These are phyloP conservation scores for Chytridium lagenaria DNA, from an alignment of 371 early-diverging fungal species.

Conservation along the genomic window DNA sequence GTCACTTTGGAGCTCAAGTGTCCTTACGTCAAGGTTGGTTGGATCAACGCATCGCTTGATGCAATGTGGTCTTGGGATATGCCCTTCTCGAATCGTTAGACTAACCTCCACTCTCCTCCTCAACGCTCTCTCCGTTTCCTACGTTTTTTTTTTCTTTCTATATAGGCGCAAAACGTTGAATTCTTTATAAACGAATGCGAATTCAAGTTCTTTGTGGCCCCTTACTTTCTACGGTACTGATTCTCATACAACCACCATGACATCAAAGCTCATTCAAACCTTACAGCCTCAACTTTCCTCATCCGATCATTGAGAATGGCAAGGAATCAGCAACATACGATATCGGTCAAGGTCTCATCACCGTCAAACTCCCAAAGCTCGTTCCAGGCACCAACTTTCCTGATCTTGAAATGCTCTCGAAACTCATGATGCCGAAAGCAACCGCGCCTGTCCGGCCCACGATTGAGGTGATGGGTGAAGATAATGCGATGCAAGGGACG, in stretches of 20 bases:
- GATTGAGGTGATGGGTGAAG: conserved; percentile 68
- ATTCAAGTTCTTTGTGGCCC: conserved; percentile 79
- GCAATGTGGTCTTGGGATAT: too few species aligned
- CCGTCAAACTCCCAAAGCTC: conserved; percentile 77
- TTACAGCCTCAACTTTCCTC: conserved; percentile 80
- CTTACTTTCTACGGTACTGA: conserved; percentile 81
- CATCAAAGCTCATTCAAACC: too few species aligned
- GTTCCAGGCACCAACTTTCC: conserved; percentile 78
- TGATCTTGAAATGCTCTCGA: conserved; percentile 88
- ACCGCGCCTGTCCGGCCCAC: conserved; percentile 20
- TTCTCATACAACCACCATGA: neutral
- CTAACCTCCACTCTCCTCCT: neutral
- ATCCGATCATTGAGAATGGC: conserved; percentile 85
- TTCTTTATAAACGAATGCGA: conserved; percentile 74
- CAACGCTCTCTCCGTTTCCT: too few species aligned
- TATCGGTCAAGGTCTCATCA: conserved; percentile 76
- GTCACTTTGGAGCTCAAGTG: conserved; percentile 78
- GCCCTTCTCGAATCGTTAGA: neutral
- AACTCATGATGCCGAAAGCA: conserved; percentile 69
- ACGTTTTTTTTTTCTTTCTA: too few species aligned
- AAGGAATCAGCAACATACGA: conserved; percentile 81
- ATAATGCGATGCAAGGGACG: conserved; percentile 35
- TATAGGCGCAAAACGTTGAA: conserved; percentile 83
- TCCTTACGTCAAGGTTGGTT: conserved; percentile 87
- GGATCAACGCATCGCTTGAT: too few species aligned